Percentiles rank a stretch among this genome's conserved stretches.
Conservation (phyloP, 495 filamentous ascomycete genomes). For the Neurospora tetraspora region DNA sequence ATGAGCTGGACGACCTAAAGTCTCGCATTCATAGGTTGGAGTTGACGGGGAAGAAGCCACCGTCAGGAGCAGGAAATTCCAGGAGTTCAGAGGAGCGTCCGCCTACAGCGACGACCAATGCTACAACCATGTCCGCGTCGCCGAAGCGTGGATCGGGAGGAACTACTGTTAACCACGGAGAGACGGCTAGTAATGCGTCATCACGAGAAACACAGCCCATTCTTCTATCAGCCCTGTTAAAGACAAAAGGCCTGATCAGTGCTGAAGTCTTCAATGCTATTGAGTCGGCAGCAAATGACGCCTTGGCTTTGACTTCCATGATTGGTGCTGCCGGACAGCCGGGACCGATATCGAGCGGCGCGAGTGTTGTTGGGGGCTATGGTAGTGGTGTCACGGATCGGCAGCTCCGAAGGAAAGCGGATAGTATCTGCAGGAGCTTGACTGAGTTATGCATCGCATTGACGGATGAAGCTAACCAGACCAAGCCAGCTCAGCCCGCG, state of each 20-base stretch:
- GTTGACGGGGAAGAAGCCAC: conserved; percentile 73
- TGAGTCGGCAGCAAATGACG: conserved; percentile 74
- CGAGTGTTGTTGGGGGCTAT: conserved; percentile 48
- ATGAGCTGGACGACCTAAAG: conserved; percentile 93
- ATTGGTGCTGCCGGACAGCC: conserved; percentile 55
- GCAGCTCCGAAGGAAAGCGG: conserved; percentile 77
- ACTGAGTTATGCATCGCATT: conserved; percentile 88
- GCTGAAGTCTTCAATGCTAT: conserved; percentile 70
- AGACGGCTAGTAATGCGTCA: conserved; percentile 15
- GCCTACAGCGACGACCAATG: conserved; percentile 83
- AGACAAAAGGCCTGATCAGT: conserved; percentile 56
- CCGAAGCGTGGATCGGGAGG: conserved; percentile 54
- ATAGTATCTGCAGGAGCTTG: conserved; percentile 83
- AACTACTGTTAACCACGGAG: conserved; percentile 26
- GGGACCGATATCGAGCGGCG: conserved; percentile 48
- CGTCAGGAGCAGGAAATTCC: conserved; percentile 68
- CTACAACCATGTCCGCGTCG: conserved; percentile 82
- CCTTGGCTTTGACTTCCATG: conserved; percentile 61
- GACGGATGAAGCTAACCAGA: conserved; percentile 43
- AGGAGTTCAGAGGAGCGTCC: conserved; percentile 70
- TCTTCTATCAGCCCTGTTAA: conserved; percentile 68
- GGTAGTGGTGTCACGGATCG: conserved; percentile 55
- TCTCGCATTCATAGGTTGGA: conserved; percentile 90
- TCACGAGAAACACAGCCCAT: conserved; percentile 57
- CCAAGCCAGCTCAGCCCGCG: conserved; percentile 24